Base-by-base conservation (phyloP, 2,329 filamentous ascomycete genomes). In the Chaetomium strumarium region DNA sequence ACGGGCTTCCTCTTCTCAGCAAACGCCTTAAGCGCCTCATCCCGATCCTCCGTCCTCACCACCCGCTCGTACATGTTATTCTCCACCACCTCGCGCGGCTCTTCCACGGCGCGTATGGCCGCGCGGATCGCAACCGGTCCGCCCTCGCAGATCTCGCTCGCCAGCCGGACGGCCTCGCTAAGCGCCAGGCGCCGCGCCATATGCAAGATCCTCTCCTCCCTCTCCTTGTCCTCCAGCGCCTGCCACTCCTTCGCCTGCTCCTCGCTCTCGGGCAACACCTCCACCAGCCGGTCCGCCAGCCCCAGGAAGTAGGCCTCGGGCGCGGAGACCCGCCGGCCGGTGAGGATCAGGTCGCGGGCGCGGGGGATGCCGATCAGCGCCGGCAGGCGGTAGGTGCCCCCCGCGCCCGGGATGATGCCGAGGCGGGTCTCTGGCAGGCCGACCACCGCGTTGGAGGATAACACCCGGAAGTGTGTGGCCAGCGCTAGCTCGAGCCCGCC, bases 401-500 rank as follows among this genome's bases (percentile, higher is more conserved):
- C 93, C 2, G 92, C 93, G 54, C 93, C 93, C 3, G 93, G 93
- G 59, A 99, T 87, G 67, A 99, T 99, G 51, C 87, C 93, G 2
- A 99, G 79, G 2, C 91, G 80, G 1, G 93, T 97, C 69, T 99
- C 93, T 1, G 93, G 93, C 5, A 97, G 81, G 0, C 84, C 91
- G 50, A 99, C 83, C 20, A 77, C 74, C 14, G 90, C 87, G 33
- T 84, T 87, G 37, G 88, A 90, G 31, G 84, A 80, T 60, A 97
- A 85, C 48, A 99, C 85, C 60, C 93, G 89, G 70, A 99, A 83
- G 69, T 93, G 84, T 1, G 92, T 95, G 60, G 86, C 84, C 7
- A 99, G 82, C 1, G 90, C 92, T 49, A 99, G 81, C 72, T 99
- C 93, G 59, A 99, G 84, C 43, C 93, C 93, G 63, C 93, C 93